Base-by-base conservation (phyloP, 192 early-diverging fungal genomes). In the Coemansia sp. region DNA sequence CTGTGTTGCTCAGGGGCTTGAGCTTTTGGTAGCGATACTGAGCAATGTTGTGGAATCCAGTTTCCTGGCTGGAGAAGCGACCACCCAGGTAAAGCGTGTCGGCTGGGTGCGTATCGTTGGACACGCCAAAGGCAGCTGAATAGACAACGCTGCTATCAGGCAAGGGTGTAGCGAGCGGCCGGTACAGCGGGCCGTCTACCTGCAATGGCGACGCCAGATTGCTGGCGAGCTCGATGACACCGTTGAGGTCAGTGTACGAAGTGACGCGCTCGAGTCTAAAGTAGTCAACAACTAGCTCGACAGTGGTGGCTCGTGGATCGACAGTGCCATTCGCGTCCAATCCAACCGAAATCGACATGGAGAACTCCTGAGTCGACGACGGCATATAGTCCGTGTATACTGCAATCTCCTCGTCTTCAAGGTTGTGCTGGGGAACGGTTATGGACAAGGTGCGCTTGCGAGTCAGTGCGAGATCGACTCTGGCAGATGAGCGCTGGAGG, bases 31-130 rank as follows among this genome's bases (percentile, higher is more conserved):
- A 71, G 67, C 85, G 71, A 73, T 89, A 91, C 53, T 70, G 62
- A 3, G 86, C 88, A 62, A 93, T 77, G 64, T 90, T 91, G 37
- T 59, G 65, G 56, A 83, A 89, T 6, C 67, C 74, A 0, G 54
- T 20, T 5, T 70, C 37, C 14, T 17, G 6, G 53, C 72, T 70
- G 20, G 70, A 60, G 57, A 93, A 93, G 9, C 73, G 70, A 17
- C 92, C 92, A 39, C 88, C 90, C 24, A 93, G 79, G 54, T 80
- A 77, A 37, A 90, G 62, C 31, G 76, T 70, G 58, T 77, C 42
- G 3, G 70, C 70, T 4, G 57, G 61, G 12, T 59, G 42, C 4
- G 70, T 70, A 62, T 56, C 38, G 41, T 76, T 70, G 3, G 67
- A 45, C 27, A 71, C 62, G 11, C 77, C 78, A 0, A 83, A 29